Base-by-base conservation (phyloP, 2,329 filamentous ascomycete genomes). In the Metarhizium brunneum region DNA sequence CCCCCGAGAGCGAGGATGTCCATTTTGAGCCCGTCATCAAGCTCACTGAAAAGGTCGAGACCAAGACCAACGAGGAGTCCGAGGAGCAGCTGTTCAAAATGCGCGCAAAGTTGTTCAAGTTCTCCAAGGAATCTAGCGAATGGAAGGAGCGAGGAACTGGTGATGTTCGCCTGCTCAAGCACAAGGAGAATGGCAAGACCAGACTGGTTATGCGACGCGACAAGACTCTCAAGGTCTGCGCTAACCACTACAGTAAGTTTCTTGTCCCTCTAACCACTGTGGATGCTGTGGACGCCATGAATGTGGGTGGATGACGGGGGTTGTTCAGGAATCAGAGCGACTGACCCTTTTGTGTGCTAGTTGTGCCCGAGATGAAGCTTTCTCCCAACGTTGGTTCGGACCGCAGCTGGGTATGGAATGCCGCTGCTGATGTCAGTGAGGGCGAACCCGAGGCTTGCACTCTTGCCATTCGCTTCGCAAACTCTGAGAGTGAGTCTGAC, bases 191-290 rank as follows among this genome's bases (percentile, higher is more conserved):
- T 73, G 85, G 88, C 76, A 97, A 97, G 87, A 96, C 92, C 57
- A 86, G 94, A 66, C 80, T 99, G 67, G 94, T 99, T 65, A 99
- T 99, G 94, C 88, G 94, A 73, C 85, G 94, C 72, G 94, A 99
- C 81, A 97, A 97, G 90, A 99, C 94, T 59, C 85, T 97, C 78
- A 99, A 99, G 84, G 94, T 99, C 76, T 99, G 94, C 86, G 94
- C 94, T 71, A 99, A 99, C 82, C 94, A 99, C 83, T 99, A 99
- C 77, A 87, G 92, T 96, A 86, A 68, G 88, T 78, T 48, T 48
- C 18, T 29, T 32, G 11, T 36, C 8, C 29, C 25, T 25, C 25
- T 25, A 25, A 25, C 25, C 3, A 3, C 25, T 25, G 25, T 25
- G 25, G 25, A 25, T 25, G 25, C 25, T 16, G 10, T 25, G 16